phyloP scores from a whole-genome alignment of 208 protist genomes.

The Trypanosoma conorhini region DNA sequence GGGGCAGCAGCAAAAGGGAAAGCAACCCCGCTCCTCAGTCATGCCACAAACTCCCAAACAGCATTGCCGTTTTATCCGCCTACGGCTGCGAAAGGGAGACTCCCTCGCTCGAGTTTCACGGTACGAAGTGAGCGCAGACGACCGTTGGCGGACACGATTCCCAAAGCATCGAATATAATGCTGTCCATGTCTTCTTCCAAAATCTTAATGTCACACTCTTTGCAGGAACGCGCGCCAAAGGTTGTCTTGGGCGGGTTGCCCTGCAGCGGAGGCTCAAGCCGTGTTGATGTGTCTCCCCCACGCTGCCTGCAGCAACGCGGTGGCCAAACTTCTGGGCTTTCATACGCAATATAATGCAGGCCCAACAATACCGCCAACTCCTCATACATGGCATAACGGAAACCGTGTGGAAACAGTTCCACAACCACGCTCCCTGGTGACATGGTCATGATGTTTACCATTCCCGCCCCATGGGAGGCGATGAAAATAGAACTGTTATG shows the following conservation, averaged over 20 bases:
- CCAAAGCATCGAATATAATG: constrained; percentile 20
- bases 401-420: constrained; percentile 37
- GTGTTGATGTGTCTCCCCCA: background rate
- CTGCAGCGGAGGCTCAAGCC: constrained; percentile 7
- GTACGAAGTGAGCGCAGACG: background rate
- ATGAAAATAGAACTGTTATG: constrained; percentile 31
- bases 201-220: constrained; percentile 28
- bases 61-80: background rate
- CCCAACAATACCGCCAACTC: constrained; percentile 31
- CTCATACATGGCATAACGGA: constrained; percentile 37
- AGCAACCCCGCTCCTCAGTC: background rate
- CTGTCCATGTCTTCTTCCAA: constrained; percentile 13
- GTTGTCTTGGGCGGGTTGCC: background rate
- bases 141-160: background rate
- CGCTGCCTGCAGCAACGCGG: constrained; percentile 17
- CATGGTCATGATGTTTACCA: constrained; percentile 35
- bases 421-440: constrained; percentile 27
- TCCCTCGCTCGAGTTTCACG: background rate
- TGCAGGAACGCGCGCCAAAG: constrained; percentile 22
- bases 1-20: background rate
- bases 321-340: constrained; percentile 25
- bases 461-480: constrained; percentile 32
- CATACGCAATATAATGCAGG: constrained; percentile 28
- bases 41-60: background rate
- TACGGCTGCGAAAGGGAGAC: background rate